Evolutionary conservation across 495 filamentous ascomycete species (phyloP).

Genomic region (Jackrogersella minutella): DNA sequence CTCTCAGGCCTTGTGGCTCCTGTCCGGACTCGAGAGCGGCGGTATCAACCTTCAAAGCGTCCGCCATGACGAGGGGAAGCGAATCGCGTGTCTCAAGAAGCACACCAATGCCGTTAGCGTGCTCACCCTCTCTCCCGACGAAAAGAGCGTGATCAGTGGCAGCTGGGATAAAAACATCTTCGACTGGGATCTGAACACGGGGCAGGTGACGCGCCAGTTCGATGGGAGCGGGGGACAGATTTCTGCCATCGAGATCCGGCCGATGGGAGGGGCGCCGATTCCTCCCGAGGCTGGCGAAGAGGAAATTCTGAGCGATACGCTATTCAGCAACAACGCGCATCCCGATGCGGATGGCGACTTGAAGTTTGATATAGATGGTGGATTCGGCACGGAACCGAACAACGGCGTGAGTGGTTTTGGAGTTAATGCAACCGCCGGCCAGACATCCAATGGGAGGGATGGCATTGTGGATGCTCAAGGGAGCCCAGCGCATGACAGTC

Average conservation of each 20-base stretch:
- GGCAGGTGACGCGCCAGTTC: conserved; percentile 76
- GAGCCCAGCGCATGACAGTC: conserved; percentile 80
- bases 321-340: conserved; percentile 61
- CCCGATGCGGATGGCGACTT: conserved; percentile 40
- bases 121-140: conserved; percentile 80
- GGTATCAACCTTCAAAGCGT: conserved; percentile 93
- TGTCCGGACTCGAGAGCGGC: conserved; percentile 89
- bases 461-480: conserved; percentile 53
- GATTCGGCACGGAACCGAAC: conserved; percentile 15
- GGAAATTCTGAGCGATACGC: conserved; percentile 68
- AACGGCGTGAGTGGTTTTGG: conserved; percentile 25
- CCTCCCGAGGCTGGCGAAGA: conserved; percentile 73
- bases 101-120: conserved; percentile 95
- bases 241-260: conserved; percentile 83
- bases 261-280: conserved; percentile 75
- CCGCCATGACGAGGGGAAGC: conserved; percentile 93
- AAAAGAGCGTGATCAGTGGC: conserved; percentile 87
- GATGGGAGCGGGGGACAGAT: conserved; percentile 83
- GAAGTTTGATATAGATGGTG: conserved; percentile 24
- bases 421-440: conserved; percentile 32
- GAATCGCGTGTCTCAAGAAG: conserved; percentile 78
- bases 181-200: conserved; percentile 96
- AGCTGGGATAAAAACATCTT: conserved; percentile 95
- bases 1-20: conserved; percentile 86
- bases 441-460: conserved; percentile 39